phyloP scores from a whole-genome alignment of 495 filamentous ascomycete genomes.

The Physcia stellaris region DNA sequence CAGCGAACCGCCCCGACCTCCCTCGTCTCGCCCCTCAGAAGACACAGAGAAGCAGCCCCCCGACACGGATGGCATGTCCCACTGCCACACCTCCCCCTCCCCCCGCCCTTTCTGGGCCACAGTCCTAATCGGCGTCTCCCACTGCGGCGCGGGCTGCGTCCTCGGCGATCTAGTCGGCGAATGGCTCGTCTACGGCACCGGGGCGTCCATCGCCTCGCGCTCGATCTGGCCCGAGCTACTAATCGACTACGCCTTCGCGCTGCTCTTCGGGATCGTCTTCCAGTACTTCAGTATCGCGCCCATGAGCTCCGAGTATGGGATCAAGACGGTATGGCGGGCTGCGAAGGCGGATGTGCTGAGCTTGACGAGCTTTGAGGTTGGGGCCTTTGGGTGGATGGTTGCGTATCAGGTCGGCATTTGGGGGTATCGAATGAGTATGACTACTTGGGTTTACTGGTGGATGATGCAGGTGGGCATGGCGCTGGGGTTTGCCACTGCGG shows the following conservation, averaged over 20 bases:
- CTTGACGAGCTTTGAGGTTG: no score
- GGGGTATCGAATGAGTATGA: conserved; percentile 12
- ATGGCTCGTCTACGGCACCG: conserved; percentile 22
- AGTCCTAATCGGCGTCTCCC: conserved; percentile 16
- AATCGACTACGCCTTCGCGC: conserved; percentile 19
- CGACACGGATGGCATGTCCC: no score
- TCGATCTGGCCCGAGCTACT: conserved; percentile 12
- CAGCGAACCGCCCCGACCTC: no score
- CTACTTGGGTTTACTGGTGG: conserved; percentile 20
- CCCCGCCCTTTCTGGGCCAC: no score
- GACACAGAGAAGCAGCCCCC: no score
- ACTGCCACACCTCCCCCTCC: no score
- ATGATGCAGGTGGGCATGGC: conserved; percentile 26
- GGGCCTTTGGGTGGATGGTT: conserved; percentile 23
- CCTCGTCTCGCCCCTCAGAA: no score
- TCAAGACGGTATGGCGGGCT: conserved; percentile 15
- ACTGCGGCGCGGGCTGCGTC: conserved; percentile 21
- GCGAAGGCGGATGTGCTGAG: conserved; percentile 20
- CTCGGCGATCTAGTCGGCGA: conserved; percentile 22
- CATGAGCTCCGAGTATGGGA: conserved; percentile 18
- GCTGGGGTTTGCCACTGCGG: conserved; percentile 16
- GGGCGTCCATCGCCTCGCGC: conserved; percentile 9
- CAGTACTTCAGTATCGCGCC: conserved; percentile 25
- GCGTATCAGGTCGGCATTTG: conserved; percentile 19
- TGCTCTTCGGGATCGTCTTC: conserved; percentile 20